Conservation (phyloP, 805 yeast genomes). For the Kodamaea leandrae region DNA sequence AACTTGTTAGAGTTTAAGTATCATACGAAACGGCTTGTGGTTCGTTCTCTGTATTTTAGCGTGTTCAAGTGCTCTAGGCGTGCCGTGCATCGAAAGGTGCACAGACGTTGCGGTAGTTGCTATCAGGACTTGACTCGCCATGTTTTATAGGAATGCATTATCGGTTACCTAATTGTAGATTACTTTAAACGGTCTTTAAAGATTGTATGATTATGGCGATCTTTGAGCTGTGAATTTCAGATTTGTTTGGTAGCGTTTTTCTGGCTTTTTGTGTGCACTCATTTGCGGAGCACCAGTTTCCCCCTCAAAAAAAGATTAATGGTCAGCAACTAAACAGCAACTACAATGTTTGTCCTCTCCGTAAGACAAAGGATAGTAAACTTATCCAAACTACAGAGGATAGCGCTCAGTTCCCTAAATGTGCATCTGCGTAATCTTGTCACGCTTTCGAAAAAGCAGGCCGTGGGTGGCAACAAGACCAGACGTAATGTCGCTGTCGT, state of each 20-base stretch:
- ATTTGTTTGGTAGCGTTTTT: constrained; percentile 1
- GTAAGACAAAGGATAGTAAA: constrained; percentile 20
- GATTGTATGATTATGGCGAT: neutral
- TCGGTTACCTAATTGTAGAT: neutral
- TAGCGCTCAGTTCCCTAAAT: constrained; percentile 4
- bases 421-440: constrained; percentile 8
- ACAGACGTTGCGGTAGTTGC: constrained; percentile 60
- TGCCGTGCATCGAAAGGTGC: constrained; percentile 47
- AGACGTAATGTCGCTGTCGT: constrained; percentile 37
- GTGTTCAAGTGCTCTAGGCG: constrained; percentile 57
- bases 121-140: constrained; percentile 48
- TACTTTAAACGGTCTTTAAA: no score
- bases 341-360: constrained; percentile 18
- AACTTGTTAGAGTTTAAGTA: constrained; percentile 20
- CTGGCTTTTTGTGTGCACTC: neutral
- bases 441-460: constrained; percentile 8
- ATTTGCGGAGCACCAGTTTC: neutral
- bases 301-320: constrained; percentile 3
- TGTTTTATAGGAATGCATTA: constrained; percentile 7
- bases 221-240: neutral
- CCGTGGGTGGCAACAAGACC: constrained; percentile 5
- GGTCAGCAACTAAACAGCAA: constrained; percentile 2
- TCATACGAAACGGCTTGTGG: constrained; percentile 1
- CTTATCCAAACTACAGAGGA: constrained; percentile 16
- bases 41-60: constrained; percentile 7